These are phyloP conservation scores for Hypoxylon sp. DNA, from an alignment of 2,329 filamentous ascomycete species.

Conservation along the genomic window DNA sequence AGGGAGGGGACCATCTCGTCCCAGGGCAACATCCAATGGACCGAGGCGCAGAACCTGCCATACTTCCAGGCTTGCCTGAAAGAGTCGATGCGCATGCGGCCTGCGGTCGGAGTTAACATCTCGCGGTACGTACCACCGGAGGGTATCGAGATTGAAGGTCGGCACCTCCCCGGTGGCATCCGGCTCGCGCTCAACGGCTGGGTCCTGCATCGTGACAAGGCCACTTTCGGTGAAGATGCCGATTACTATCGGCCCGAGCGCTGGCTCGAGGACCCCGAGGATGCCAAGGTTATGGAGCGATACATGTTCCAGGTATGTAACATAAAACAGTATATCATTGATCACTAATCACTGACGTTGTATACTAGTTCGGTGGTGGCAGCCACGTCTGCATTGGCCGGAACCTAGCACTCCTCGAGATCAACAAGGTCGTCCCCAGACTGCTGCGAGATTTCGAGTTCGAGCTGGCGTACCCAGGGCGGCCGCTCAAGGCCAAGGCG, in stretches of 20 bases:
- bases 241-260: conserved; percentile 67
- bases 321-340: neutral
- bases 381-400: conserved; percentile 68
- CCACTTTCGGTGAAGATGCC: conserved; percentile 65
- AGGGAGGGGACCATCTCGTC: conserved; percentile 52
- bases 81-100: conserved; percentile 68
- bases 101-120: conserved; percentile 68
- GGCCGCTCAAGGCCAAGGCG: conserved; percentile 65
- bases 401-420: conserved; percentile 68
- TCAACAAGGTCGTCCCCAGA: conserved; percentile 70
- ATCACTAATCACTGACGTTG: conserved; percentile 19
- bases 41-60: conserved; percentile 61
- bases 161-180: conserved; percentile 65
- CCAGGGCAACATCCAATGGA: conserved; percentile 62
- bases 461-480: conserved; percentile 63
- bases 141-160: conserved; percentile 65
- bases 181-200: conserved; percentile 67
- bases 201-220: conserved; percentile 64
- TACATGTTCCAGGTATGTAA: conserved; percentile 67
- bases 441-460: conserved; percentile 68
- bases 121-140: conserved; percentile 64
- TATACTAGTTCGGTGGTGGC: conserved; percentile 64
- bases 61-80: conserved; percentile 71
- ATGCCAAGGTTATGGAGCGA: conserved; percentile 63
- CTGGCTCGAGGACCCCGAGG: conserved; percentile 64